Conservation (phyloP, 257 asterid genomes). For the Solanum chaucha region DNA sequence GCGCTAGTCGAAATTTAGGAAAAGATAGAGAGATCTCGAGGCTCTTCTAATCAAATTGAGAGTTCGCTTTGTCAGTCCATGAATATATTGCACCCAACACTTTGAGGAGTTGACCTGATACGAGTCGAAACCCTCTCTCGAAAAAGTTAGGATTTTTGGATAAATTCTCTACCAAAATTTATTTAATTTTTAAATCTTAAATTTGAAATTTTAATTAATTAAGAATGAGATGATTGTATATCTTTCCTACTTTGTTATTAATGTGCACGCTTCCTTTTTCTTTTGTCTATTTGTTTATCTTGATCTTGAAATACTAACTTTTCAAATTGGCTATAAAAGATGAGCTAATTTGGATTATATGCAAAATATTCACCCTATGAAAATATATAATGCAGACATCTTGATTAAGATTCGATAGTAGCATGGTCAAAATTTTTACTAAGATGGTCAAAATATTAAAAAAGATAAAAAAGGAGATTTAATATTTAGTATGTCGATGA, state of each 20-base stretch:
- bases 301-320: neutral
- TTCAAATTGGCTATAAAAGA: neutral
- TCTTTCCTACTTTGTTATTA: neutral
- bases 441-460: too few relatives aligned
- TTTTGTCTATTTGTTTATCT: neutral
- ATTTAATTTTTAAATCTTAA: neutral
- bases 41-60: neutral
- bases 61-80: neutral
- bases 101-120: too few relatives aligned
- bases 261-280: neutral
- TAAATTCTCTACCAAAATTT: neutral
- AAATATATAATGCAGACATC: too few relatives aligned
- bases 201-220: neutral
- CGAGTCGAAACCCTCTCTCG: rapidly evolving
- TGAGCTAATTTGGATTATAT: neutral
- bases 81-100: neutral
- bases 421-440: too few relatives aligned
- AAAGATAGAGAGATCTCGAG: neutral
- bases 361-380: neutral
- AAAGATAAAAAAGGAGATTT: too few relatives aligned
- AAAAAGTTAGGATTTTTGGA: neutral
- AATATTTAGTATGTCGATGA: neutral
- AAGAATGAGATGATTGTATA: neutral
- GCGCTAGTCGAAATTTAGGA: neutral
- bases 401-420: neutral